Evolutionary conservation across 352 stramenopile genomes (phyloP), one percentile per base, ranked within the genome.

Genomic region (Globisporangium sylvaticum): DNA sequence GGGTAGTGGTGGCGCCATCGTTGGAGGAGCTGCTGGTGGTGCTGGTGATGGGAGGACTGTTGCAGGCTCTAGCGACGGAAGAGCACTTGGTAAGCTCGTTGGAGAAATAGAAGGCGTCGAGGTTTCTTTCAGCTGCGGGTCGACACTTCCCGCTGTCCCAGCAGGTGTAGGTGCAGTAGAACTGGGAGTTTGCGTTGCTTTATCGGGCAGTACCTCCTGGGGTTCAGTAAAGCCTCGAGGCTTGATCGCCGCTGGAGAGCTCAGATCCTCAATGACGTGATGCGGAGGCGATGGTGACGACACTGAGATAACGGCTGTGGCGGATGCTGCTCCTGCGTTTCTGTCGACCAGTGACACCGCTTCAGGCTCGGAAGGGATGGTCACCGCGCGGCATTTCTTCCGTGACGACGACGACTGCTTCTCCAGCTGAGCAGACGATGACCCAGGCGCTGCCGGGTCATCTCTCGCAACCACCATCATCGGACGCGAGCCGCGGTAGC

Each of bases 401-500:
- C 32, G 37, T 1, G 56, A 31, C 1, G 31, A 46, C 34, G 31
- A 46, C 56, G 32, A 52, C 56, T 32, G 32, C 46, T n/a, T 31
- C 39, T 55, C 39, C 14, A 64, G 58, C 58, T 9, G 39, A 6
- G 39, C 34, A 25, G 58, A 37, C 9, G 50, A n/a, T 9, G 50
- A 3, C 12, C 50, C 50, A 27, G 50, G 24, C 7, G 12, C 10
- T 8, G 22, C 4, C 15, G 25, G 15, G 2, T 8, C 39, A 18
- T 48, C 39, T n/a, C 39, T 24, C 18, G 25, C 25, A 29, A 4
- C 4, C 39, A 58, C 52, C 6, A 37, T n/a, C 14, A 37, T 58
- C 25, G 52, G 52, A 58, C 52, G 52, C 15, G 52, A 58, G 25
- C 52, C 52, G 12, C 52, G 52, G 14, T 58, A 58, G 24, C 52